These are phyloP conservation scores for Psidium friedrichsthalianum DNA, from an alignment of 345 rosid genomes.

Conservation along the genomic window DNA sequence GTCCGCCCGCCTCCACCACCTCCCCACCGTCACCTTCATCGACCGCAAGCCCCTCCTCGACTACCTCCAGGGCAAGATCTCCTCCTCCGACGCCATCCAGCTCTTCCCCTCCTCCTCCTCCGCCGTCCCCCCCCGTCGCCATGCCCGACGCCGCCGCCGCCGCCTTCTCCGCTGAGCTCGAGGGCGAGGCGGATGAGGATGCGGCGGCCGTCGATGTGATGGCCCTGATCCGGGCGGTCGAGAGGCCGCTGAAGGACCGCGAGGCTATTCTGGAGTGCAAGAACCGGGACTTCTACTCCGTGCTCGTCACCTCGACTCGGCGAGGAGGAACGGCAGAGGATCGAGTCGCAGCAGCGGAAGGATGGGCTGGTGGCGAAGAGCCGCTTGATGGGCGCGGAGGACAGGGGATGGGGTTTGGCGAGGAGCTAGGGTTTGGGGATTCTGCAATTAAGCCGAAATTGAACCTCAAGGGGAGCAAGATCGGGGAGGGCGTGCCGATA, in stretches of 20 bases:
- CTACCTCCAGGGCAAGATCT: constrained; percentile 62
- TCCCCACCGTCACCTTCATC: constrained; percentile 62
- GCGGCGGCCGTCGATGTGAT: constrained; percentile 9
- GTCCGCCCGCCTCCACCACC: constrained; percentile 36
- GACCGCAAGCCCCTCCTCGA: constrained; percentile 85
- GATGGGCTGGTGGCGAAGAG: constrained; percentile 91
- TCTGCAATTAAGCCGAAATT: constrained; percentile 47
- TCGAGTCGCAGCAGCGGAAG: constrained; percentile 86
- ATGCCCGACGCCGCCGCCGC: neutral
- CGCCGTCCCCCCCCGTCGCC: neutral
- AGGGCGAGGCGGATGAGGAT: constrained; percentile 8
- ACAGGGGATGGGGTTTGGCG: constrained; percentile 58
- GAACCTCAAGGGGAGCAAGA: constrained; percentile 62
- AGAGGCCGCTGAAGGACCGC: constrained; percentile 74
- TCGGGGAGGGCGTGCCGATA: constrained; percentile 90
- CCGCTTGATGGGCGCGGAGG: constrained; percentile 76
- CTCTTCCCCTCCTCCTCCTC: constrained; percentile 37
- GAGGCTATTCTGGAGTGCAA: constrained; percentile 60
- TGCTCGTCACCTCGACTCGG: constrained; percentile 69
- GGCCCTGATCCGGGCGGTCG: constrained; percentile 36
- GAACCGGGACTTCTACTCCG: constrained; percentile 68
- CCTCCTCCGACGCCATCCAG: constrained; percentile 62
- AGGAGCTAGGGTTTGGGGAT: constrained; percentile 46
- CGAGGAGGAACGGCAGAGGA: constrained; percentile 80
- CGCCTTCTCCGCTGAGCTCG: neutral